phyloP scores from a whole-genome alignment of 192 early-diverging fungal species.

The Umbelopsis sp. region DNA sequence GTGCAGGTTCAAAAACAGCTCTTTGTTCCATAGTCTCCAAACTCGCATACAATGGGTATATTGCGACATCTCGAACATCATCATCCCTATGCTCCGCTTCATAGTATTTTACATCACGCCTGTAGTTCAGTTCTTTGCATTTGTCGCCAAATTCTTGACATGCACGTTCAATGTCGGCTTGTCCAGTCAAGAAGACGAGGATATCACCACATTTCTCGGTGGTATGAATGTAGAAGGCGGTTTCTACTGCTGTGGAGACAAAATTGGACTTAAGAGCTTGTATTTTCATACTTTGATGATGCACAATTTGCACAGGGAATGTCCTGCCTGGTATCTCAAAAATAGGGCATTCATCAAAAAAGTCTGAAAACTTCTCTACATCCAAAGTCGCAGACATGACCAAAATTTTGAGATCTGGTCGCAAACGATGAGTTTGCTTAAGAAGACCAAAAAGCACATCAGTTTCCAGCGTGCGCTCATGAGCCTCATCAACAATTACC shows the following conservation, averaged over 20 bases:
- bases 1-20: slow-evolving; percentile 85
- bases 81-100: slow-evolving; percentile 31
- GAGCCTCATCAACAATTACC: slow-evolving; percentile 97
- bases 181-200: slow-evolving; percentile 94
- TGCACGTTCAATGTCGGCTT: slow-evolving; percentile 92
- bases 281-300: slow-evolving; percentile 56
- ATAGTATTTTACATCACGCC: slow-evolving; percentile 48
- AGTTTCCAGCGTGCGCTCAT: slow-evolving; percentile 91
- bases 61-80: slow-evolving; percentile 44
- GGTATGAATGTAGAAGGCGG: slow-evolving; percentile 74
- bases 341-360: slow-evolving; percentile 78
- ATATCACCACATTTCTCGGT: slow-evolving; percentile 90
- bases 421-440: slow-evolving; percentile 70
- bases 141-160: slow-evolving; percentile 58
- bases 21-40: slow-evolving; percentile 83
- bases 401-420: slow-evolving; percentile 84
- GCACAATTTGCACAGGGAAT: slow-evolving; percentile 52
- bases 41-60: slow-evolving; percentile 72
- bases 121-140: slow-evolving; percentile 48
- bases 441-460: slow-evolving; percentile 93
- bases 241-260: slow-evolving; percentile 73
- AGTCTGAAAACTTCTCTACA: slow-evolving; percentile 81
- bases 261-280: slow-evolving; percentile 68
- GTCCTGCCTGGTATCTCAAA: slow-evolving; percentile 78
- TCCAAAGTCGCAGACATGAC: slow-evolving; percentile 85